Percentiles rank a stretch among this genome's conserved stretches.
These are phyloP conservation scores for Trichoderma asperellum DNA, from an alignment of 2,329 filamentous ascomycete species.

Conservation along the genomic window DNA sequence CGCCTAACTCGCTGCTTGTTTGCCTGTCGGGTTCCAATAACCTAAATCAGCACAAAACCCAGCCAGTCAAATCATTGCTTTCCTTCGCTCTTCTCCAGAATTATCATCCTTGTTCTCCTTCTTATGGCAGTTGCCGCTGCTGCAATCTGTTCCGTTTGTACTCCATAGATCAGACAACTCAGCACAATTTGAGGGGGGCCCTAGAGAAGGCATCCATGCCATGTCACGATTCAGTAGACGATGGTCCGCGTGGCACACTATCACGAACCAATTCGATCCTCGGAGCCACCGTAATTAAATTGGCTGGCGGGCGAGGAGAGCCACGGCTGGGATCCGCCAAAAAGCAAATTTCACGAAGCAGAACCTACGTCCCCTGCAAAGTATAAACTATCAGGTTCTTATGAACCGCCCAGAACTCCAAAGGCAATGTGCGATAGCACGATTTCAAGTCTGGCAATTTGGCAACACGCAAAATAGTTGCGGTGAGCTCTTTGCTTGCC, in stretches of 20 bases:
- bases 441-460: background rate
- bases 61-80: background rate
- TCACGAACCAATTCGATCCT: conserved; percentile 5
- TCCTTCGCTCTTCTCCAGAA: background rate
- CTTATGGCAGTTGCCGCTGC: background rate
- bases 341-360: background rate
- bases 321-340: background rate
- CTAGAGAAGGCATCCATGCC: background rate
- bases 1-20: conserved; percentile 12
- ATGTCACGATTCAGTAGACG: background rate
- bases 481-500: background rate
- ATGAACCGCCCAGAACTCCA: background rate
- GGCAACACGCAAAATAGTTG: background rate
- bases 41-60: background rate
- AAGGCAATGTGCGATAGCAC: background rate
- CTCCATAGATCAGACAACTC: background rate
- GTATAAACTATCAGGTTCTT: background rate
- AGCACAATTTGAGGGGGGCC: background rate
- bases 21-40: conserved; percentile 10
- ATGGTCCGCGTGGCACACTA: conserved; percentile 11
- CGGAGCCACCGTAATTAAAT: conserved; percentile 8
- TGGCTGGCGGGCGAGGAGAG: background rate
- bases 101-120: background rate
- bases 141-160: background rate
- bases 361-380: background rate